Conservation (phyloP, 1,284 basidiomycete genomes). For the Vanrija humicola region DNA sequence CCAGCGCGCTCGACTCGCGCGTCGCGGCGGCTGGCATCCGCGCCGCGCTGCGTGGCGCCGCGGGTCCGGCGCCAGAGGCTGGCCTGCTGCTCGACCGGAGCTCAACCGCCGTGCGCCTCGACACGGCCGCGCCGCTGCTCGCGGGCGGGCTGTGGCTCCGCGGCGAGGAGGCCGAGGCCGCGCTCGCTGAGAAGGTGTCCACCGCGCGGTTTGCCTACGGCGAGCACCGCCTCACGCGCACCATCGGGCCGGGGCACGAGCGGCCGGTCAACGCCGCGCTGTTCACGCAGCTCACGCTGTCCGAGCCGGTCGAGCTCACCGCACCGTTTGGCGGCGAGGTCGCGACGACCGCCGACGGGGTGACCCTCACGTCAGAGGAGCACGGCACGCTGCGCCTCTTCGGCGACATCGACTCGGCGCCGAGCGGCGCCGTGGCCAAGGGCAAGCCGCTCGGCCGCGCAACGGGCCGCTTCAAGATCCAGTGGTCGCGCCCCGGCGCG, state of each 20-base stretch:
- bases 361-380: not conserved
- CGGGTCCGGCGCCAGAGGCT: not conserved
- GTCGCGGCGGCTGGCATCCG: constrained; percentile 1
- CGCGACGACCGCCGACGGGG: not conserved
- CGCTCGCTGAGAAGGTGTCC: not conserved
- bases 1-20: not conserved
- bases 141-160: not conserved
- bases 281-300: not conserved
- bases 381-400: not conserved
- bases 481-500: not conserved
- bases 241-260: not conserved
- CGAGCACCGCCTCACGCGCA: constrained; percentile 4
- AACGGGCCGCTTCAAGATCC: not conserved
- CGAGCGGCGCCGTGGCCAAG: no score
- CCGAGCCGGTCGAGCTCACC: not conserved
- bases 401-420: constrained; percentile 1
- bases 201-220: constrained; percentile 2
- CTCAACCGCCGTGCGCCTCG: not conserved
- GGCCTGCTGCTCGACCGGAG: not conserved
- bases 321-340: not conserved
- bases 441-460: not conserved
- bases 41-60: not conserved
- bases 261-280: not conserved
- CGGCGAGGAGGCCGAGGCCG: not conserved
- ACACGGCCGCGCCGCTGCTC: constrained; percentile 2